Evolutionary conservation across 2,329 filamentous ascomycete species (phyloP), one percentile per base, ranked within the genome.

Genomic region (Xylariaceae sp.): DNA sequence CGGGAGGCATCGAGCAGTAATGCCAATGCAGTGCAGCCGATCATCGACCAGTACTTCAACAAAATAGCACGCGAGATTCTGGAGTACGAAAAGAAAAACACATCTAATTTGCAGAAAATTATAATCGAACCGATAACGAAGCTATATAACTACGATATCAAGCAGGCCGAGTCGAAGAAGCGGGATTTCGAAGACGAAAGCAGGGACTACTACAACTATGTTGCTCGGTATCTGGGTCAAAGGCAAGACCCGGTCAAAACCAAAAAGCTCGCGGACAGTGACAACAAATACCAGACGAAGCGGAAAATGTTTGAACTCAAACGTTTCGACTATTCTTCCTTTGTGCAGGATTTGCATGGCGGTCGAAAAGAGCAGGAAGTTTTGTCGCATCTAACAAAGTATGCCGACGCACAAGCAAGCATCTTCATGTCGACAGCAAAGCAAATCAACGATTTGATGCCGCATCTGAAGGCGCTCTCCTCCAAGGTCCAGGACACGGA

Each of bases 361-460:
- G 94, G 94, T n/a, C 88, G 94, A 63, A 99, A 97, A 73, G 94
- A 99, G 69, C 94, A 97, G 71, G 94, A 99, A 73, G 90, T 99
- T 3, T 76, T 99, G 35, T 97, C 93, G 1, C 90, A 97, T 71
- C 80, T 99, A 37, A 99, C 94, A 1, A 93, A 88, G 71, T 99
- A 92, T 72, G 95, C 95, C 8, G 92, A 96, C 72, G 86, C 88
- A 2, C 94, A 99, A 71, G 90, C 94, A 13, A 88, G 85, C 68
- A 87, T 84, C 60, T 97, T 96, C 70, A 78, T 97, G 55, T 78
- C 83, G 0, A 88, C 92, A 0, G 88, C 93, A 10, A 92, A 92
- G 74, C 96, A 88, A 73, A 88, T 99, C 53, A 92, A 96, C 65
- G 84, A 82, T 18, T 85, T 96, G 75, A 79, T 96, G 15, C 94